Percentiles rank a stretch among this genome's conserved stretches.
These are phyloP conservation scores for Gleditsia sinensis DNA, from an alignment of 306 rosid species.

Conservation along the genomic window DNA sequence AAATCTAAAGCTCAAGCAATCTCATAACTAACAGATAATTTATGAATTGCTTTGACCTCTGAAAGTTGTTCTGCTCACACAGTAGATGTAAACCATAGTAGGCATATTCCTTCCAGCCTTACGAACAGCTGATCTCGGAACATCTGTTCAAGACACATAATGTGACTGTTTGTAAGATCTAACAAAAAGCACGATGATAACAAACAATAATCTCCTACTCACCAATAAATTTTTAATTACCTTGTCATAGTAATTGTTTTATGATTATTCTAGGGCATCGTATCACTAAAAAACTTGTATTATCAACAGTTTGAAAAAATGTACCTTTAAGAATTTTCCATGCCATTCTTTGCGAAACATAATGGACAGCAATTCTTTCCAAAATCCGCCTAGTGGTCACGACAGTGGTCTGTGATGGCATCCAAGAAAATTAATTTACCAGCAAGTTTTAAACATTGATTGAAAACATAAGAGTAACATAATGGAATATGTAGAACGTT, in stretches of 20 bases:
- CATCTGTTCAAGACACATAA: constrained; percentile 51
- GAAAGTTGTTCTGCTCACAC: constrained; percentile 74
- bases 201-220: background rate
- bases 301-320: background rate
- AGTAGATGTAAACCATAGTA: constrained; percentile 47
- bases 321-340: constrained; percentile 92
- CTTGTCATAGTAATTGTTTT: background rate
- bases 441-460: constrained; percentile 14
- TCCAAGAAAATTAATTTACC: constrained; percentile 22
- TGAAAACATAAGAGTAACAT: background rate
- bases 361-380: constrained; percentile 69
- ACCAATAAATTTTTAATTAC: background rate
- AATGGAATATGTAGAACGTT: constrained; percentile 6
- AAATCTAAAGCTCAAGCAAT: constrained; percentile 25
- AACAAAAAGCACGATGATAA: background rate
- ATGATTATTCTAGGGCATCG: background rate
- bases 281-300: background rate
- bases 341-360: constrained; percentile 69
- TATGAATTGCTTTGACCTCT: constrained; percentile 53
- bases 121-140: constrained; percentile 70
- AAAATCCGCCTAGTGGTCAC: constrained; percentile 78
- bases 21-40: background rate
- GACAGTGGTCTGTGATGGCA: constrained; percentile 59
- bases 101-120: constrained; percentile 78
- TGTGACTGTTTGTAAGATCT: background rate